These are phyloP conservation scores for Aspergillus sp. DNA, from an alignment of 2,329 filamentous ascomycete genomes.

Conservation along the genomic window DNA sequence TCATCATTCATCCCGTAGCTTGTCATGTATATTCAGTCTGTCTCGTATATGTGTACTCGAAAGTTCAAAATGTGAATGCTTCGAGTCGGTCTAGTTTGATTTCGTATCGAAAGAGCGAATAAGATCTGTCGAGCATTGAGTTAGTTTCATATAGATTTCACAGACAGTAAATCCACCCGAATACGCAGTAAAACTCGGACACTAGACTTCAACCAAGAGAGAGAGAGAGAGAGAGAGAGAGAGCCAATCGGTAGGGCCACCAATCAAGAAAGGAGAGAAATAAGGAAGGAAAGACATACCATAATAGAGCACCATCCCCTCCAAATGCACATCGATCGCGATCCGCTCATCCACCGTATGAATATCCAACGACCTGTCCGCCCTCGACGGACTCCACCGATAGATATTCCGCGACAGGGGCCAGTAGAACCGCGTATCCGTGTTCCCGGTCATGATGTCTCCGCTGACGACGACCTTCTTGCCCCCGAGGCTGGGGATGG, in stretches of 20 bases:
- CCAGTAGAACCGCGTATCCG: slow-evolving; percentile 56
- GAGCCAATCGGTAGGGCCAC: too few relatives aligned
- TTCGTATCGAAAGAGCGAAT: slow-evolving; percentile 31
- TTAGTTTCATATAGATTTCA: not conserved
- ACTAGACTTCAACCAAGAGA: too few relatives aligned
- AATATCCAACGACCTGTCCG: slow-evolving; percentile 45
- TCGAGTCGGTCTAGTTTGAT: not conserved
- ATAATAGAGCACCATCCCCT: slow-evolving; percentile 45
- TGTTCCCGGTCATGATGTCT: slow-evolving; percentile 54
- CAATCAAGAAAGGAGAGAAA: not conserved
- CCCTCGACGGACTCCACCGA: slow-evolving; percentile 50
- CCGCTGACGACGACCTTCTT: slow-evolving; percentile 44
- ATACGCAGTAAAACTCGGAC: too few relatives aligned
- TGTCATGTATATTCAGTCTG: too few relatives aligned
- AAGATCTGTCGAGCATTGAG: slow-evolving; percentile 21
- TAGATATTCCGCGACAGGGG: slow-evolving; percentile 54
- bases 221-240: too few relatives aligned
- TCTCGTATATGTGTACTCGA: too few relatives aligned
- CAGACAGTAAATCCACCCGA: too few relatives aligned
- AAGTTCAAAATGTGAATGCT: too few relatives aligned
- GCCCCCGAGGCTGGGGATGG: slow-evolving; percentile 25
- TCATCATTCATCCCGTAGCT: too few relatives aligned
- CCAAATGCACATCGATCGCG: slow-evolving; percentile 43
- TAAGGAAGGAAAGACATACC: slow-evolving; percentile 25
- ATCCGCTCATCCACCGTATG: slow-evolving; percentile 54